Percentiles rank a stretch among this genome's conserved stretches.
Conservation (phyloP, 108 stramenopile genomes). For the Epipyxis sp. region DNA sequence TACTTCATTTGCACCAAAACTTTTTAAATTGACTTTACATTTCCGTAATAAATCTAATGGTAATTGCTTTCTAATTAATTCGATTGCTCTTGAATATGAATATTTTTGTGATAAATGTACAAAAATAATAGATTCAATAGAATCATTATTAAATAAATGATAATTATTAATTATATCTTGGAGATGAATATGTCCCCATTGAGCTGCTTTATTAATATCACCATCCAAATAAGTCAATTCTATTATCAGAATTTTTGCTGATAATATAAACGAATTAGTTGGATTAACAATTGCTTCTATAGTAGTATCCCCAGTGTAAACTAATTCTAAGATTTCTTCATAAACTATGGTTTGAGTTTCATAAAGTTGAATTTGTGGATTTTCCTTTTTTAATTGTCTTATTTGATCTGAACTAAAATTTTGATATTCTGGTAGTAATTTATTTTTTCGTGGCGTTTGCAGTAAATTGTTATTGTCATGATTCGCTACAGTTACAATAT, state of each 20-base stretch:
- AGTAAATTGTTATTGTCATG: no score
- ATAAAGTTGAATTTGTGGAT: not conserved
- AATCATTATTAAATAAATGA: not conserved
- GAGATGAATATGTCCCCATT: constrained; percentile 10
- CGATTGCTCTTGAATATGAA: constrained; percentile 4
- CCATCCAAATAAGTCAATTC: constrained; percentile 33
- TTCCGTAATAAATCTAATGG: not conserved
- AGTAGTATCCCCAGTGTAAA: constrained; percentile 30
- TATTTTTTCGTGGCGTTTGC: not conserved
- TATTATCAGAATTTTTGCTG: constrained; percentile 19
- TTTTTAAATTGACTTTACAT: not conserved
- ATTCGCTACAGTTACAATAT: no score
- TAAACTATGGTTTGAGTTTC: no score
- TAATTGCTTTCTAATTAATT: not conserved
- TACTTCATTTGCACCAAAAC: constrained; percentile 9
- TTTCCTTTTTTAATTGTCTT: not conserved
- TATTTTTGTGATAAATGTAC: constrained; percentile 28
- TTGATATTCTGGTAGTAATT: constrained; percentile 13
- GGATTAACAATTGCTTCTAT: constrained; percentile 3
- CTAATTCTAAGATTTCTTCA: constrained; percentile 6
- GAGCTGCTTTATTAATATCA: not conserved
- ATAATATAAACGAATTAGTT: constrained; percentile 8
- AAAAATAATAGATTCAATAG: constrained; percentile 10
- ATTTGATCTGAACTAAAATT: not conserved
- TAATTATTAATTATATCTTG: constrained; percentile 9